Evolutionary conservation across 2,329 filamentous ascomycete species (phyloP).

Genomic region (Sclerotinia sclerotiorum): DNA sequence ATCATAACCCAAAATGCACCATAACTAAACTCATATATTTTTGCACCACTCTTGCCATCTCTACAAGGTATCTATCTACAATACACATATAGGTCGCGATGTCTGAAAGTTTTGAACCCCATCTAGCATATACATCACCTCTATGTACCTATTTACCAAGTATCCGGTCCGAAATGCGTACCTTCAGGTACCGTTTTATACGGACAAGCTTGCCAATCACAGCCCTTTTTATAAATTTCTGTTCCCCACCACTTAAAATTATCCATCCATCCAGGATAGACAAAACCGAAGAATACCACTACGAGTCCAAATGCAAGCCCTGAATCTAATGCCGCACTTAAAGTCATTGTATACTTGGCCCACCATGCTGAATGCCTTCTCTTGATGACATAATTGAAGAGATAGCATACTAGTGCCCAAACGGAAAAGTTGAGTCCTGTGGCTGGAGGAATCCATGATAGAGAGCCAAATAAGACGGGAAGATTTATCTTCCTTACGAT

Average conservation of each 20-base stretch:
- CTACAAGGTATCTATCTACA: background rate
- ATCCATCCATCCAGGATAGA: slow-evolving; percentile 75
- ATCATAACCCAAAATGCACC: background rate
- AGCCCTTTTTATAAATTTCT: slow-evolving; percentile 79
- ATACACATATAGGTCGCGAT: background rate
- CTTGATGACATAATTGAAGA: slow-evolving; percentile 78
- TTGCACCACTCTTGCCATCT: background rate
- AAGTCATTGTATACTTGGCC: slow-evolving; percentile 88
- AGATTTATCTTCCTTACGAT: slow-evolving; percentile 76
- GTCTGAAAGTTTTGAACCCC: no score
- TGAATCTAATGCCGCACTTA: slow-evolving; percentile 79
- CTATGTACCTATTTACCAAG: slow-evolving; percentile 45
- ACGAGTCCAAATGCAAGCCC: slow-evolving; percentile 80
- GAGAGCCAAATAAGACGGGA: slow-evolving; percentile 77
- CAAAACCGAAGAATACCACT: slow-evolving; percentile 80
- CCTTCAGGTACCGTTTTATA: slow-evolving; percentile 65
- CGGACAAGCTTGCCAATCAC: slow-evolving; percentile 79
- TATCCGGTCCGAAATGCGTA: slow-evolving; percentile 63
- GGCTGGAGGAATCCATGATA: slow-evolving; percentile 85
- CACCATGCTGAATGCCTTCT: slow-evolving; percentile 73
- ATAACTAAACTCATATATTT: background rate
- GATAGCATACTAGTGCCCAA: slow-evolving; percentile 80
- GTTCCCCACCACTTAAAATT: slow-evolving; percentile 86
- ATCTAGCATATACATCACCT: no score
- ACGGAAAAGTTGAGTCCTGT: slow-evolving; percentile 85